A percentile compares a stretch with the other conserved stretches of the same genome.
These are phyloP conservation scores for Magnusiomyces tetraspermus DNA, from an alignment of 1,139 yeast genomes.

Conservation along the genomic window DNA sequence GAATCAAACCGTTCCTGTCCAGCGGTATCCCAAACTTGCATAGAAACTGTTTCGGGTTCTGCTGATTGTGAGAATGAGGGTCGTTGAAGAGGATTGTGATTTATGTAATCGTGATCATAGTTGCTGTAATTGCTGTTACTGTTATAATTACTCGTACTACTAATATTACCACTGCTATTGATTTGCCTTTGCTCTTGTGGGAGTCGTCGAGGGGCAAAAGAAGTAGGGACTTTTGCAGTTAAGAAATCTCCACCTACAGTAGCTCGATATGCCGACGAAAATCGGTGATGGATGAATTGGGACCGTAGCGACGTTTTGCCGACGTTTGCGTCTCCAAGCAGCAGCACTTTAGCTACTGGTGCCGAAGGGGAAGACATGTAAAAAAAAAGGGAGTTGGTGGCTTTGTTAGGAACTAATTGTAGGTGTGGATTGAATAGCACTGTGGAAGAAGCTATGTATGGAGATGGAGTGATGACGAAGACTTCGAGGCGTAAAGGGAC, in stretches of 20 bases:
- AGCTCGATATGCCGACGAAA: constrained; percentile 50
- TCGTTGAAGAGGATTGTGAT: not conserved
- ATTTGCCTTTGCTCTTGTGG: not conserved
- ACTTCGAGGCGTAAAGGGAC: no score
- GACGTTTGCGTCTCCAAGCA: constrained; percentile 53
- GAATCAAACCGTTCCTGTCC: constrained; percentile 59
- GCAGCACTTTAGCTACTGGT: constrained; percentile 39
- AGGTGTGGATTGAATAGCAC: no score
- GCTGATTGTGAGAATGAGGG: not conserved
- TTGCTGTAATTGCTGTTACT: not conserved
- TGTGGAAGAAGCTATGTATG: no score
- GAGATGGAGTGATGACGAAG: no score
- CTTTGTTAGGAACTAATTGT: no score
- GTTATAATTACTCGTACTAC: not conserved
- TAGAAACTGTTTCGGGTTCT: constrained; percentile 28
- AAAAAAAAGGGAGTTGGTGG: no score
- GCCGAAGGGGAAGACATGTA: not conserved
- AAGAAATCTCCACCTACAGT: constrained; percentile 56
- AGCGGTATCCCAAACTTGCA: constrained; percentile 61
- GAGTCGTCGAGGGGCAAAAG: not conserved
- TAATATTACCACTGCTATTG: not conserved
- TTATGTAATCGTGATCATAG: not conserved
- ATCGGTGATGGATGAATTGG: constrained; percentile 49
- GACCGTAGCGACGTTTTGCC: constrained; percentile 54
- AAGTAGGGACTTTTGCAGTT: constrained; percentile 36